Percentiles rank a stretch among this genome's conserved stretches.
phyloP scores from a whole-genome alignment of 75 land plant genomes.

The Picea sitchensis region DNA sequence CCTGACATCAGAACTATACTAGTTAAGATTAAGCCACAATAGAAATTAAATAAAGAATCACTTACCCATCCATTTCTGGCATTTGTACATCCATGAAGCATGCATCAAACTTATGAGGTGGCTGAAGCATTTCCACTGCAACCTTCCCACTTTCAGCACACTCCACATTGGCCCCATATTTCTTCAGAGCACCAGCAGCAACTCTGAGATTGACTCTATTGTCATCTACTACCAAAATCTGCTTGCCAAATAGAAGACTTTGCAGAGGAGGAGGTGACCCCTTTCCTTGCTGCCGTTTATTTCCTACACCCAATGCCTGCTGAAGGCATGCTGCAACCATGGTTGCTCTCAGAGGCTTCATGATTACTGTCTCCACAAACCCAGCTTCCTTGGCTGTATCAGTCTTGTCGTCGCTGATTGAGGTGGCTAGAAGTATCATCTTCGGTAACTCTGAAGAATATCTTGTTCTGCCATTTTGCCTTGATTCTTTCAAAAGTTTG shows the following conservation, averaged over 20 bases:
- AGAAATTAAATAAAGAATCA: neutral
- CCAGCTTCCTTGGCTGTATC: slow-evolving; percentile 22
- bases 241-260: slow-evolving; percentile 58
- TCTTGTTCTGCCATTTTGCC: slow-evolving; percentile 3
- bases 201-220: slow-evolving; percentile 81
- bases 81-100: slow-evolving; percentile 99
- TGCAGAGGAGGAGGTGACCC: slow-evolving; percentile 44
- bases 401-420: slow-evolving; percentile 26
- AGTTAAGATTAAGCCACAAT: neutral
- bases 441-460: slow-evolving; percentile 32
- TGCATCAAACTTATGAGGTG: slow-evolving; percentile 93
- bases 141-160: slow-evolving; percentile 71
- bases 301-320: slow-evolving; percentile 52
- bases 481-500: slow-evolving; percentile 19
- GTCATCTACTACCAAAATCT: slow-evolving; percentile 90
- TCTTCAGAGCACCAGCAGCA: slow-evolving; percentile 90
- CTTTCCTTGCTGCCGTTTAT: slow-evolving; percentile 30
- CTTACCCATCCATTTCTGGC: slow-evolving; percentile 99
- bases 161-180: slow-evolving; percentile 86
- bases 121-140: slow-evolving; percentile 72
- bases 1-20: neutral
- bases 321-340: slow-evolving; percentile 59
- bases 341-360: slow-evolving; percentile 79
- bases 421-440: slow-evolving; percentile 61
- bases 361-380: slow-evolving; percentile 41